Evolutionary conservation across 345 rosid species (phyloP), one percentile per base, ranked within the genome.

Genomic region (Erysimum cheiranthoides): DNA sequence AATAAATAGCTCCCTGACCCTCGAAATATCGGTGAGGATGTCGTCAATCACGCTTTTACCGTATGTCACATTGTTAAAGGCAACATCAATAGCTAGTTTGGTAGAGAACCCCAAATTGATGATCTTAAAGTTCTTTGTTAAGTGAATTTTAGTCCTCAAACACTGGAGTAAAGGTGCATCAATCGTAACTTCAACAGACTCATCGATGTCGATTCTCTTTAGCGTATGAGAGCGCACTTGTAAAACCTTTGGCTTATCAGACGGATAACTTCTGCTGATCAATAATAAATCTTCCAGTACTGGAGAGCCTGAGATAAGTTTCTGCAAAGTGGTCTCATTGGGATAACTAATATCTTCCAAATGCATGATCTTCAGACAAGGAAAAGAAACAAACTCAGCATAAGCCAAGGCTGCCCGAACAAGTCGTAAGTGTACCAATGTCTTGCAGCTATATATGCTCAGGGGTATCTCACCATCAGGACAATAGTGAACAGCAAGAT

Each of bases 91-190:
- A 59, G 9, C 45, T 9, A 35, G 45, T 16, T 8, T 58, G 13
- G 25, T 5, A 35, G 45, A 16, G 6, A 2, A 35, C 2, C 12
- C 64, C 45, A 17, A 35, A 35, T 16, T 35, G 30, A 59, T 16
- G 39, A 63, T 63, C 53, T 43, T 3, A 25, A 17, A 72, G n/a
- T 50, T 28, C 11, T 50, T 73, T 46, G 25, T 46, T 16, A 1
- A 4, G 2, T 3, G 2, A 9, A 21, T 0, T 8, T 0, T 2
- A 7, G 74, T 10, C 28, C 1, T 71, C 47, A 68, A 39, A 39
- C 8, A 27, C 38, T n/a, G 28, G 25, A 53, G 51, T 27, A 68
- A 10, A 68, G 73, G 72, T 36, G 72, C 72, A 38, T 68, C 50
- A 52, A 68, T 25, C 71, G 38, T 27, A 67, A 27, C 25, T 3